These are phyloP conservation scores for Collybia sordida DNA, from an alignment of 768 basidiomycete species.

Conservation along the genomic window DNA sequence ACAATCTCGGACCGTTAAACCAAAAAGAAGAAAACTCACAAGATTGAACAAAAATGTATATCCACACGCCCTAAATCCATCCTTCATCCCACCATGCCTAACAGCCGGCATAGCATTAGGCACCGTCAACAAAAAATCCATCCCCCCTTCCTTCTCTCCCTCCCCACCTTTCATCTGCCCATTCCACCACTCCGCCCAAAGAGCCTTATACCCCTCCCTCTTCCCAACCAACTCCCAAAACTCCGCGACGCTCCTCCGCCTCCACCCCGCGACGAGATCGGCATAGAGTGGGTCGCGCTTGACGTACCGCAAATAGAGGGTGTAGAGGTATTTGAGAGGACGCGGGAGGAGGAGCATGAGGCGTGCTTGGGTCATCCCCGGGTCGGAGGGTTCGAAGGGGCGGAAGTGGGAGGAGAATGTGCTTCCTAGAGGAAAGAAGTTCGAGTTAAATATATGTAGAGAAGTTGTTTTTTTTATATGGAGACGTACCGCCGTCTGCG, in stretches of 20 bases:
- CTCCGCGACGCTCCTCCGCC: constrained; percentile 42
- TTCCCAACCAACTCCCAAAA: constrained; percentile 48
- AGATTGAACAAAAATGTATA: constrained; percentile 66
- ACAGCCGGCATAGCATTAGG: constrained; percentile 58
- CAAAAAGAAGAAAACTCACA: constrained; percentile 9
- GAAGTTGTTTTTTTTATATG: constrained; percentile 41
- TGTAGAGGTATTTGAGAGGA: constrained; percentile 45
- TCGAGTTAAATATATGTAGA: neutral
- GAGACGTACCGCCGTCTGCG: constrained; percentile 44
- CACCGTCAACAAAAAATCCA: constrained; percentile 57
- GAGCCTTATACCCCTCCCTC: constrained; percentile 41
- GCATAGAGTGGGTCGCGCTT: constrained; percentile 53
- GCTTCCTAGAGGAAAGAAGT: constrained; percentile 8
- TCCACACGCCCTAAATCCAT: constrained; percentile 50
- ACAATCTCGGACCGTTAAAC: neutral
- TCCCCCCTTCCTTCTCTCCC: too few species aligned
- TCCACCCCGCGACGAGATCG: constrained; percentile 46
- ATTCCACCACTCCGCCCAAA: constrained; percentile 41
- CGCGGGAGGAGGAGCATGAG: constrained; percentile 44
- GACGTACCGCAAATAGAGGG: constrained; percentile 52
- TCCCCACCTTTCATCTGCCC: too few species aligned
- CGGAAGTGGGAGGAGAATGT: constrained; percentile 12
- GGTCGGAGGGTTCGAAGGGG: constrained; percentile 47
- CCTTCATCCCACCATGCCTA: constrained; percentile 51
- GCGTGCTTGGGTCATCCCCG: constrained; percentile 40